A percentile compares a stretch with the other conserved stretches of the same genome.
phyloP scores from a whole-genome alignment of 805 yeast species.

The Yamadazyma kitorensis region DNA sequence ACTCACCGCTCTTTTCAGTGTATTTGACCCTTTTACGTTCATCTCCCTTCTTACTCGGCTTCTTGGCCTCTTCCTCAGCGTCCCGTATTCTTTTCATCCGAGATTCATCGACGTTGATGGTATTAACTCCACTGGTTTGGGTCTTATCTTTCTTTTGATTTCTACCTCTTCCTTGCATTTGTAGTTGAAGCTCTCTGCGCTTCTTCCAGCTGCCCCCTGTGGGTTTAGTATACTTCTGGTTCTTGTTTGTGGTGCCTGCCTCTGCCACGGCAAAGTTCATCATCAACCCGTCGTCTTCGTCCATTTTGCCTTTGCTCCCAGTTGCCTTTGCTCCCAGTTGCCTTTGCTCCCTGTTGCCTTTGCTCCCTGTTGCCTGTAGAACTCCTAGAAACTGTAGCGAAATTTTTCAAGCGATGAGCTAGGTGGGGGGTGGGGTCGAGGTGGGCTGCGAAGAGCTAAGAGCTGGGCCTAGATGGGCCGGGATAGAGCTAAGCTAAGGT shows the following conservation, averaged over 20 bases:
- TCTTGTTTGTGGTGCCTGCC: conserved; percentile 19
- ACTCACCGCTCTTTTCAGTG: conserved; percentile 48
- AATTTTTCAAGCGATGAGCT: neutral
- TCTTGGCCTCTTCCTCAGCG: neutral
- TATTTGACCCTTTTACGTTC: conserved; percentile 34
- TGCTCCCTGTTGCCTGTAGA: neutral
- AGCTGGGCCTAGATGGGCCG: too few relatives aligned
- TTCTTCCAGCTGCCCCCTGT: conserved; percentile 84
- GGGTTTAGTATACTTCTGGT: conserved; percentile 35
- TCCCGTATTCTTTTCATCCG: conserved; percentile 8
- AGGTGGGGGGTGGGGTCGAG: conserved; percentile 8
- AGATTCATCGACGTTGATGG: conserved; percentile 18
- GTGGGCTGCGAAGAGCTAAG: conserved; percentile 7
- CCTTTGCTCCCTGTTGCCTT: neutral
- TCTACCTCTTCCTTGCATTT: conserved; percentile 44
- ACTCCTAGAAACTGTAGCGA: too few relatives aligned
- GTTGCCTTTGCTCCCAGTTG: neutral
- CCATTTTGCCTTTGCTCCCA: conserved; percentile 9
- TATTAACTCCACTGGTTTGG: conserved; percentile 32
- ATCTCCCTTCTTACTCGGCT: neutral
- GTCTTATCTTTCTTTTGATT: conserved; percentile 14
- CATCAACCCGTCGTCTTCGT: conserved; percentile 72
- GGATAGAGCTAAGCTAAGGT: conserved; percentile 1
- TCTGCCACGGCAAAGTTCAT: conserved; percentile 63
- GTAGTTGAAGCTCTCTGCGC: conserved; percentile 59